These are phyloP conservation scores for Rehmannia glutinosa DNA, from an alignment of 257 asterid species.

Conservation along the genomic window DNA sequence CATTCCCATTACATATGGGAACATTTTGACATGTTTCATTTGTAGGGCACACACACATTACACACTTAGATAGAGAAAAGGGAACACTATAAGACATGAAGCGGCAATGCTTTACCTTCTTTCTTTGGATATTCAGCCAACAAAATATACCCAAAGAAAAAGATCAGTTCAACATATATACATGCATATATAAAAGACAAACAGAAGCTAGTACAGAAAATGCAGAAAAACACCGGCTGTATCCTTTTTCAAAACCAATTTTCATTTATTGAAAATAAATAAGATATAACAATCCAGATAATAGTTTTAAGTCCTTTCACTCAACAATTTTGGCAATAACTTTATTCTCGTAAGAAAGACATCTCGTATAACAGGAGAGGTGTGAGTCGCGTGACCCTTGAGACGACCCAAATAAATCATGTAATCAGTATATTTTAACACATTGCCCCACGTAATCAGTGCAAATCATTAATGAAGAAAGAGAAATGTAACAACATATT, in stretches of 20 bases:
- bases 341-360: background rate
- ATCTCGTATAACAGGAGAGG: conserved; percentile 6
- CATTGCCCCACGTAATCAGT: background rate
- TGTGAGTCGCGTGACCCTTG: background rate
- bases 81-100: background rate
- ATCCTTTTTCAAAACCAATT: background rate
- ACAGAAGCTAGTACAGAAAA: background rate
- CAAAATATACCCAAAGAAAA: background rate
- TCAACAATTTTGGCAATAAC: conserved; percentile 4
- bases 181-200: background rate
- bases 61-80: background rate
- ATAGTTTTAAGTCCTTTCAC: background rate
- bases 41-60: background rate
- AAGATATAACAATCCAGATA: background rate
- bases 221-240: background rate
- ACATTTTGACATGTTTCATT: background rate
- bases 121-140: conserved; percentile 8
- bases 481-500: background rate
- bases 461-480: conserved; percentile 3
- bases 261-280: background rate
- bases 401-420: background rate
- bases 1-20: background rate
- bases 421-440: background rate
- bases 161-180: background rate
- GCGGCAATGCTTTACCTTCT: background rate